Evolutionary conservation across 2,329 filamentous ascomycete species (phyloP).

Genomic region (Aurifilum marmelostoma): DNA sequence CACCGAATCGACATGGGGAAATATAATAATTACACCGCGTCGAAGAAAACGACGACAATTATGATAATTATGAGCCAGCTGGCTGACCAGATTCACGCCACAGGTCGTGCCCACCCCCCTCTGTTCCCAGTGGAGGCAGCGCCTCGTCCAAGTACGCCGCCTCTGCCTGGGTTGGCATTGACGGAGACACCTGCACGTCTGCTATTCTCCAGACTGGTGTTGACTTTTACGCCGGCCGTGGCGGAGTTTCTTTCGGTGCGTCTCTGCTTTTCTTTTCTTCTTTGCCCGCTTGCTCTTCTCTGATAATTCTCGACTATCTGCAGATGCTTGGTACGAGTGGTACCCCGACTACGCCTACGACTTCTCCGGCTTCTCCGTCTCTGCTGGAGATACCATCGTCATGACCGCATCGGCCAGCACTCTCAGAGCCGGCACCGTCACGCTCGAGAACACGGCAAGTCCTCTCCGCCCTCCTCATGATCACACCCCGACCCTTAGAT

Average conservation of each 20-base stretch:
- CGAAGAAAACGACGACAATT: too few species aligned
- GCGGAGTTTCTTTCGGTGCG: slow-evolving; percentile 36
- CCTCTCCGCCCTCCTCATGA: too few species aligned
- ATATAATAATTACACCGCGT: too few species aligned
- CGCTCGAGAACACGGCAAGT: slow-evolving; percentile 45
- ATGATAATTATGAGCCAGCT: background rate
- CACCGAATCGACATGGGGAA: too few species aligned
- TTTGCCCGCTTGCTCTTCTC: background rate
- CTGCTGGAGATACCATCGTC: slow-evolving; percentile 24
- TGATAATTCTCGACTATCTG: slow-evolving; percentile 35
- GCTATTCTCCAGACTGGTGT: slow-evolving; percentile 62
- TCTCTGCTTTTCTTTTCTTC: too few species aligned
- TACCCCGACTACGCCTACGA: slow-evolving; percentile 53
- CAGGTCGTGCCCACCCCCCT: slow-evolving; percentile 46
- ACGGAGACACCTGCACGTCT: slow-evolving; percentile 43
- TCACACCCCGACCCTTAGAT: too few species aligned
- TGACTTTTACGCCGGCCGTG: slow-evolving; percentile 54
- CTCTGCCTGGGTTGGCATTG: slow-evolving; percentile 65
- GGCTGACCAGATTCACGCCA: background rate
- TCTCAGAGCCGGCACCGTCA: slow-evolving; percentile 46
- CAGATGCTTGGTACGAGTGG: slow-evolving; percentile 64
- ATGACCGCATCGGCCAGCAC: slow-evolving; percentile 41
- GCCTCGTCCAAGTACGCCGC: slow-evolving; percentile 45
- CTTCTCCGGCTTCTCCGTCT: slow-evolving; percentile 26
- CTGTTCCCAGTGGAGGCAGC: slow-evolving; percentile 42